These are phyloP conservation scores for Cardiospermum halicacabum DNA, from an alignment of 345 rosid genomes.

Conservation along the genomic window DNA sequence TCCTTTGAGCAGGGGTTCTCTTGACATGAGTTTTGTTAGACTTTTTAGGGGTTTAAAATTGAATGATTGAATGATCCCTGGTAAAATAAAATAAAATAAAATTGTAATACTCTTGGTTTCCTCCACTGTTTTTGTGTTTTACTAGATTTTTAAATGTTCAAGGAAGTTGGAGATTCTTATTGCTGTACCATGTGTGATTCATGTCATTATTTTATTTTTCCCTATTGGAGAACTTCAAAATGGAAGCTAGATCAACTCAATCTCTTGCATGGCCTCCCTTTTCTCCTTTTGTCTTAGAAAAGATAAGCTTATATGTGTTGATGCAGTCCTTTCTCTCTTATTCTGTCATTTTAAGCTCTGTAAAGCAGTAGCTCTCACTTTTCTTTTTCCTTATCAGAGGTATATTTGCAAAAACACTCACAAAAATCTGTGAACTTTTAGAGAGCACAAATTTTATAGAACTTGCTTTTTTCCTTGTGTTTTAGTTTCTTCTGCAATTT, in stretches of 20 bases:
- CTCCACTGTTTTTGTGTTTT: too few relatives aligned
- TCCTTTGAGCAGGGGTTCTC: too few relatives aligned
- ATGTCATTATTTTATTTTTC: not conserved
- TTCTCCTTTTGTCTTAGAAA: not conserved
- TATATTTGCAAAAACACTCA: not conserved
- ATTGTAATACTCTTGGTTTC: too few relatives aligned
- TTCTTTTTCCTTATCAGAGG: not conserved
- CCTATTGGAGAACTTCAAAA: too few relatives aligned
- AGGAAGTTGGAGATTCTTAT: too few relatives aligned
- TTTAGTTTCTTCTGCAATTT: not conserved
- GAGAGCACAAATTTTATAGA: not conserved
- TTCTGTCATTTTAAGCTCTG: not conserved
- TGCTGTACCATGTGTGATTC: not conserved
- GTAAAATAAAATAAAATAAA: too few relatives aligned
- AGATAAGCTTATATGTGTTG: not conserved
- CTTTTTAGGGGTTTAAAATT: too few relatives aligned
- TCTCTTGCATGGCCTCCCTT: not conserved
- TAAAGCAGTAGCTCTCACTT: not conserved
- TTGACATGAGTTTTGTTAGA: too few relatives aligned
- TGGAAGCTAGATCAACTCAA: not conserved
- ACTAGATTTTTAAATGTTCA: not conserved
- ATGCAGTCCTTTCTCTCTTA: not conserved
- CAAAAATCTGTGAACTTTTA: not conserved
- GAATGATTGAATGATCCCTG: too few relatives aligned
- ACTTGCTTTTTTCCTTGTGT: not conserved